A percentile compares a stretch with the other conserved stretches of the same genome.
Evolutionary conservation across 176 grass and related monocot species (phyloP).

Genomic region (Cenchrus fungigraminus): DNA sequence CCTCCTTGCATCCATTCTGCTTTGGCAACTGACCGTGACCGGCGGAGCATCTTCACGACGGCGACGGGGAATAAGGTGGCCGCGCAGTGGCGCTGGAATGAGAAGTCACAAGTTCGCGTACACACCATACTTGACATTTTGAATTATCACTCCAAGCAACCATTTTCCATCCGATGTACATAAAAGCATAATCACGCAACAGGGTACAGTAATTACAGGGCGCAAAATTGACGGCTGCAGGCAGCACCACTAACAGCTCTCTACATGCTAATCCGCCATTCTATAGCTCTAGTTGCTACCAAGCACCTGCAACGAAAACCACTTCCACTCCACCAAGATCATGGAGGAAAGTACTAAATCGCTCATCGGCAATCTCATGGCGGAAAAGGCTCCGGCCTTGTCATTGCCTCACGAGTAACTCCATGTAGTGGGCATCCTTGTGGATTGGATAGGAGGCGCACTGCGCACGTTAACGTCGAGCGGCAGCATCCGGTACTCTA

Average conservation of each 20-base stretch:
- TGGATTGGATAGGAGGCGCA: constrained; percentile 43
- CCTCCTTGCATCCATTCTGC: neutral
- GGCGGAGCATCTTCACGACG: neutral
- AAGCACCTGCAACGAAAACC: constrained; percentile 7
- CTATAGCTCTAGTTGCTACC: constrained; percentile 26
- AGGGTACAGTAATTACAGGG: constrained; percentile 25
- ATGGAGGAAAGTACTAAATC: neutral
- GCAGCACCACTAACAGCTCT: constrained; percentile 7
- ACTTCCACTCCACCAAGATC: neutral
- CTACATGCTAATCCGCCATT: constrained; percentile 33
- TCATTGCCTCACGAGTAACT: constrained; percentile 41
- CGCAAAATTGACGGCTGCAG: constrained; percentile 20
- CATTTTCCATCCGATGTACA: neutral
- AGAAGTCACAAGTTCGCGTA: neutral
- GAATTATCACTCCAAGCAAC: neutral
- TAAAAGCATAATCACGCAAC: neutral
- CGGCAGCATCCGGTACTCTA: constrained; percentile 78
- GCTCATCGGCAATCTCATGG: neutral
- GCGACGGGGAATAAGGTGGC: constrained; percentile 23
- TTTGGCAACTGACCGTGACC: neutral
- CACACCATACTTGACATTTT: neutral
- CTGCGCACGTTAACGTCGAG: constrained; percentile 67
- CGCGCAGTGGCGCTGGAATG: no score
- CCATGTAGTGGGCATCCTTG: constrained; percentile 72
- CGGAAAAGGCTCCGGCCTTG: neutral